phyloP scores from a whole-genome alignment of 306 rosid species.

The Glycine tomentella region DNA sequence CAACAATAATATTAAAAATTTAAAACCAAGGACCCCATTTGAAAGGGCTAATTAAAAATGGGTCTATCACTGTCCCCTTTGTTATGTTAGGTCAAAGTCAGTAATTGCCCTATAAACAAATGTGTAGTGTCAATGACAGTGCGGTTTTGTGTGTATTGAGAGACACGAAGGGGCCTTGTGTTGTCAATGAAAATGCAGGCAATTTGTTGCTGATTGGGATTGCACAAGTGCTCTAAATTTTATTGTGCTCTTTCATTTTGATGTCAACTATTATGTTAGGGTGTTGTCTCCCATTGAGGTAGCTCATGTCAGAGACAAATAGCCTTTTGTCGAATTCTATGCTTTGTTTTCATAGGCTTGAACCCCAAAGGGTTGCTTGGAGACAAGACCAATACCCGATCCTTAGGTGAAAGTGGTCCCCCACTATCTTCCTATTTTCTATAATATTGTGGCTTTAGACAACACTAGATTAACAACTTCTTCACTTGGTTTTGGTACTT shows the following conservation, averaged over 20 bases:
- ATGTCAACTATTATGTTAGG: constrained; percentile 43
- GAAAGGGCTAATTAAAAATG: constrained; percentile 33
- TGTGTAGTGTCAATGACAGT: background rate
- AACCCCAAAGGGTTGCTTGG: constrained; percentile 4
- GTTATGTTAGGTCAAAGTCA: constrained; percentile 36
- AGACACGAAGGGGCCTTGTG: constrained; percentile 16
- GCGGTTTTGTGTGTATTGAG: constrained; percentile 33
- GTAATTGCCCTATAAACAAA: constrained; percentile 38
- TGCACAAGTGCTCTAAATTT: constrained; percentile 38
- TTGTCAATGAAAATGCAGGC: constrained; percentile 46
- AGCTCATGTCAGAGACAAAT: constrained; percentile 44
- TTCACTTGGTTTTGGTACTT: background rate
- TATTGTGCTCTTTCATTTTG: constrained; percentile 39
- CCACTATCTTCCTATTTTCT: constrained; percentile 28
- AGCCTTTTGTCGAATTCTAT: constrained; percentile 51
- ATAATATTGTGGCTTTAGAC: background rate
- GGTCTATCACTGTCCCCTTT: constrained; percentile 40
- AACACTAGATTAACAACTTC: constrained; percentile 15
- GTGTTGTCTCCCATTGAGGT: constrained; percentile 53
- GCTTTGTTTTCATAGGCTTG: constrained; percentile 6
- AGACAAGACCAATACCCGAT: constrained; percentile 35
- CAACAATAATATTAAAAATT: too few relatives aligned
- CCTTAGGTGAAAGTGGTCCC: constrained; percentile 48
- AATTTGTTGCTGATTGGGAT: constrained; percentile 53
- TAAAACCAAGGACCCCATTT: constrained; percentile 19